Base-by-base conservation (phyloP, 305 asterid species). In the Nicotiana rustica region DNA sequence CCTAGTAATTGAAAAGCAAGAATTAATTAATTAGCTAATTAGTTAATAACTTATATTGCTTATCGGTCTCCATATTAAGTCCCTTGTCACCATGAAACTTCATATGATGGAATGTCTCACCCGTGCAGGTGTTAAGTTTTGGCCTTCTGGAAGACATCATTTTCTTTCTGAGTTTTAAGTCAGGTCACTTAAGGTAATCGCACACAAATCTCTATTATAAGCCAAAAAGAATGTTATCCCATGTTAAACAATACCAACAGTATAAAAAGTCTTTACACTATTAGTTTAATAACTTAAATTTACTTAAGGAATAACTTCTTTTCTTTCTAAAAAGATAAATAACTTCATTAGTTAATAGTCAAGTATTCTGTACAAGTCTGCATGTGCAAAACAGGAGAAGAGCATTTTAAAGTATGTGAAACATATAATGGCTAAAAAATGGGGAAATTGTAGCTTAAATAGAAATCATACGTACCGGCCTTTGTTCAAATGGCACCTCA, bases 401-500 rank as follows among this genome's bases (percentile, higher is more conserved):
- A 52, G 59, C n/a, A 52, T 14, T 12, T 14, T 14, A 52, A 10
- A 18, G n/a, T 21, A 47, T 71, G 64, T 25, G 15, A 49, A 52
- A 52, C 57, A 47, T 36, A 36, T 1, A 41, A 4, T 52, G 57
- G 5, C 57, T 13, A 52, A 12, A 47, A 52, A 13, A 52, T 52
- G 17, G 57, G 57, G 57, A 52, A 33, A 49, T 49, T 49, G 15
- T 10, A 49, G 56, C 12, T 15, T 33, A 33, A 55, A 6, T 36
- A 56, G 67, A 18, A 61, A 56, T 60, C 90, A 3, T 90, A 91
- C 91, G 2, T 90, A 93, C 99, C 90, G 99, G 99, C 64, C 99
- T 90, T 86, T 95, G 98, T 80, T 95, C 99, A 76, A 91, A 95
- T 0, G 99, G 98, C 38, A 95, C 99, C 89, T 93, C 94, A 15